Evolutionary conservation across 2,329 filamentous ascomycete genomes (phyloP).

Genomic region (Penicillium aurantiogriseum): DNA sequence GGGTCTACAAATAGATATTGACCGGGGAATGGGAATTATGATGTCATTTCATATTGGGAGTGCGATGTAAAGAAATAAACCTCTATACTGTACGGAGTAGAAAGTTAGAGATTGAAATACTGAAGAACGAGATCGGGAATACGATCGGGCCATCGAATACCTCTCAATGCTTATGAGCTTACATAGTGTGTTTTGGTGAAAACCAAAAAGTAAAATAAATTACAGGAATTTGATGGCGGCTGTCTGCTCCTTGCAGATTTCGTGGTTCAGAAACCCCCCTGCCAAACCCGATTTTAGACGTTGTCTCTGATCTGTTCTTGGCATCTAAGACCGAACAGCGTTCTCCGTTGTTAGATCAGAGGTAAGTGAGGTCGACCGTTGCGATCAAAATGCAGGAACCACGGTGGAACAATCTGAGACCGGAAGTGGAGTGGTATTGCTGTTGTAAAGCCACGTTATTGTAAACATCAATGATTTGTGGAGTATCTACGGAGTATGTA

Average conservation of each 20-base stretch:
- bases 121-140: not conserved
- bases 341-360: not conserved
- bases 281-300: not conserved
- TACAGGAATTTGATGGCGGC: not conserved
- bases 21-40: not conserved
- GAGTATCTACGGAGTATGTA: not conserved
- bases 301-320: not conserved
- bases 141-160: not conserved
- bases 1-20: not conserved
- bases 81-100: not conserved
- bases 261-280: not conserved
- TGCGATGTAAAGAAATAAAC: not conserved
- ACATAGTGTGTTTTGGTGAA: not conserved
- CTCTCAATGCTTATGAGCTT: not conserved
- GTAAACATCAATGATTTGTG: not conserved
- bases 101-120: not conserved
- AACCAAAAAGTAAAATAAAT: not conserved
- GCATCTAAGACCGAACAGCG: not conserved
- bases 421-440: not conserved
- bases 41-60: not conserved
- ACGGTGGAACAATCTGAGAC: conserved; percentile 1
- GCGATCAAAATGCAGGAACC: not conserved
- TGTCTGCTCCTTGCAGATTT: conserved; percentile 6
- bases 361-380: not conserved
- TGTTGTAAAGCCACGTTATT: not conserved